These are phyloP conservation scores for Sporothrix inflata DNA, from an alignment of 2,329 filamentous ascomycete genomes.

Conservation along the genomic window DNA sequence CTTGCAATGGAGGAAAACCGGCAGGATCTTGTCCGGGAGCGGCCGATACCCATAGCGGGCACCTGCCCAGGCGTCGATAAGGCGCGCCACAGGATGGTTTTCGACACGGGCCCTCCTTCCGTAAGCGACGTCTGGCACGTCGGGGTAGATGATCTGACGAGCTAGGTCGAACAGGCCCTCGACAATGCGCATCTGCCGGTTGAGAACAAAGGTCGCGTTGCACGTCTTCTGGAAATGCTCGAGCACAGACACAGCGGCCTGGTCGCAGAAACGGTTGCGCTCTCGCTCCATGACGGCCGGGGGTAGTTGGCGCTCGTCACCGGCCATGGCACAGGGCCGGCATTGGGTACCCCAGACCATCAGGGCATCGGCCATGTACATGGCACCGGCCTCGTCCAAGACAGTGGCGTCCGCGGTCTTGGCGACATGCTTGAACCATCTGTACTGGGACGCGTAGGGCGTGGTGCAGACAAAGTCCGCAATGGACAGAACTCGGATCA, in stretches of 20 bases:
- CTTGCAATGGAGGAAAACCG: neutral
- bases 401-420: neutral
- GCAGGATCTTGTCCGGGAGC: neutral
- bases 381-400: neutral
- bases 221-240: neutral
- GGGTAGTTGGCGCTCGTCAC: neutral
- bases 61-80: neutral
- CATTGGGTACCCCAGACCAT: neutral
- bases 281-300: neutral
- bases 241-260: neutral
- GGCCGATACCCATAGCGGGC: neutral
- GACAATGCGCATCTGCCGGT: neutral
- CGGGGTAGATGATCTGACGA: neutral
- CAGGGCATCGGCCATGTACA: neutral
- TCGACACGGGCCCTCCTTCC: neutral
- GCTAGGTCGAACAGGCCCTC: neutral
- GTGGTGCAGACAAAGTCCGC: neutral
- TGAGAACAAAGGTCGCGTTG: neutral
- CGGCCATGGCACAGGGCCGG: conserved; percentile 5
- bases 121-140: neutral
- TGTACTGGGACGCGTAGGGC: neutral
- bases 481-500: neutral
- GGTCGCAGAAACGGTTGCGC: neutral
- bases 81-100: neutral
- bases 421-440: neutral